Evolutionary conservation across 2,329 filamentous ascomycete genomes (phyloP).

Genomic region (Fusarium ambrosium): DNA sequence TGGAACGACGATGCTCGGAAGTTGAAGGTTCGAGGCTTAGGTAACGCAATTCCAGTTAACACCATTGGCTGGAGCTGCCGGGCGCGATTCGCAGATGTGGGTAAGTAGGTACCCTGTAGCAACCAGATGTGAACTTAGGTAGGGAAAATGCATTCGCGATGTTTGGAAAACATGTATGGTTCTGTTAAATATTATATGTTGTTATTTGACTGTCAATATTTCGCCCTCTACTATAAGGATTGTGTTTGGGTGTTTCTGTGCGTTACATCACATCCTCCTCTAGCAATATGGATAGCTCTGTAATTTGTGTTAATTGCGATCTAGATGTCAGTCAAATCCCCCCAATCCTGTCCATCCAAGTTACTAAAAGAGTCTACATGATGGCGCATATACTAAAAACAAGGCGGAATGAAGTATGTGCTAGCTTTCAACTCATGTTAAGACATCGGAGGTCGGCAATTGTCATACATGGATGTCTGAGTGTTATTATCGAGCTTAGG

Average conservation of each 20-base stretch:
- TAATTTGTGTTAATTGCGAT: too few species aligned
- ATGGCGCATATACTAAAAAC: too few species aligned
- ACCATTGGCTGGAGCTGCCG: slow-evolving; percentile 29
- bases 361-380: too few species aligned
- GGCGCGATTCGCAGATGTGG: neutral
- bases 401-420: too few species aligned
- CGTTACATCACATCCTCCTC: neutral
- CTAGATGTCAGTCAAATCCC: too few species aligned
- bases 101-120: slow-evolving; percentile 33
- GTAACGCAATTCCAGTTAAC: slow-evolving; percentile 19
- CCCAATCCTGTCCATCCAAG: too few species aligned
- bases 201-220: neutral
- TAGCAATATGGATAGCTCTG: too few species aligned
- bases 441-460: too few species aligned
- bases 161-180: neutral
- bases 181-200: neutral
- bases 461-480: too few species aligned
- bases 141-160: neutral
- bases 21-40: slow-evolving; percentile 43
- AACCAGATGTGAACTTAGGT: neutral
- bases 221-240: neutral
- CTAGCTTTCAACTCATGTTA: too few species aligned
- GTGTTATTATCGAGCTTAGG: too few species aligned
- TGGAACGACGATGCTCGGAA: slow-evolving; percentile 24
- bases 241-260: neutral